These are phyloP conservation scores for Aspergillus aculeatus DNA, from an alignment of 2,329 filamentous ascomycete species.

Conservation along the genomic window DNA sequence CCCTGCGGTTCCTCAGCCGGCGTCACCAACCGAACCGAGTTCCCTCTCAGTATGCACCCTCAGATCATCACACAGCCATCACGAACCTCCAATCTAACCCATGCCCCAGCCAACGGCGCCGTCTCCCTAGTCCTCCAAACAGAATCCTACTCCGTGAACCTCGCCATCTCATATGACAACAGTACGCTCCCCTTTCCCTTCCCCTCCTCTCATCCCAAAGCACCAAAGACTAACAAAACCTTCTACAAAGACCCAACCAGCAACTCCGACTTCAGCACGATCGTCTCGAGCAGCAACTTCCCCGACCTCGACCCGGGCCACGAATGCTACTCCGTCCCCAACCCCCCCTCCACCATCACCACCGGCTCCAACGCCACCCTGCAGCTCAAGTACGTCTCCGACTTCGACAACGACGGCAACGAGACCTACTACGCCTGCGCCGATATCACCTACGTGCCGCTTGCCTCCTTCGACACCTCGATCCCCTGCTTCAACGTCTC, in stretches of 20 bases:
- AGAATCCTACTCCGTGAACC: slow-evolving; percentile 55
- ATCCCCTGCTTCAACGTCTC: slow-evolving; percentile 52
- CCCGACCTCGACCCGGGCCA: slow-evolving; percentile 45
- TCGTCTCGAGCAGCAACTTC: slow-evolving; percentile 33
- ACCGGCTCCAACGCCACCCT: slow-evolving; percentile 48
- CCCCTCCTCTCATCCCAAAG: not conserved
- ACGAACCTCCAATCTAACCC: not conserved
- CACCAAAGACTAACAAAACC: not conserved
- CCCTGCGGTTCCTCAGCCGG: slow-evolving; percentile 57
- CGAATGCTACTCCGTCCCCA: slow-evolving; percentile 46
- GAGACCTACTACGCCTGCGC: slow-evolving; percentile 50
- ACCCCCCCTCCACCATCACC: slow-evolving; percentile 31
- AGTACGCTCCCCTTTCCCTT: slow-evolving; percentile 35
- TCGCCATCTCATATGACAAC: slow-evolving; percentile 54
- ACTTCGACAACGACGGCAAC: slow-evolving; percentile 42
- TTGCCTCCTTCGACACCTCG: slow-evolving; percentile 40
- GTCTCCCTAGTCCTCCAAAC: slow-evolving; percentile 59
- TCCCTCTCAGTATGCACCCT: slow-evolving; percentile 51
- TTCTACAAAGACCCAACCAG: slow-evolving; percentile 36
- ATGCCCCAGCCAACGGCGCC: slow-evolving; percentile 50
- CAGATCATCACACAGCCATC: not conserved
- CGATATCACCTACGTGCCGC: slow-evolving; percentile 46
- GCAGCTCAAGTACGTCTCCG: slow-evolving; percentile 46
- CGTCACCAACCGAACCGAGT: slow-evolving; percentile 53
- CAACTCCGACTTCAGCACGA: slow-evolving; percentile 42